phyloP scores from a whole-genome alignment of 768 basidiomycete species.

The Xerocomus spinulosus region DNA sequence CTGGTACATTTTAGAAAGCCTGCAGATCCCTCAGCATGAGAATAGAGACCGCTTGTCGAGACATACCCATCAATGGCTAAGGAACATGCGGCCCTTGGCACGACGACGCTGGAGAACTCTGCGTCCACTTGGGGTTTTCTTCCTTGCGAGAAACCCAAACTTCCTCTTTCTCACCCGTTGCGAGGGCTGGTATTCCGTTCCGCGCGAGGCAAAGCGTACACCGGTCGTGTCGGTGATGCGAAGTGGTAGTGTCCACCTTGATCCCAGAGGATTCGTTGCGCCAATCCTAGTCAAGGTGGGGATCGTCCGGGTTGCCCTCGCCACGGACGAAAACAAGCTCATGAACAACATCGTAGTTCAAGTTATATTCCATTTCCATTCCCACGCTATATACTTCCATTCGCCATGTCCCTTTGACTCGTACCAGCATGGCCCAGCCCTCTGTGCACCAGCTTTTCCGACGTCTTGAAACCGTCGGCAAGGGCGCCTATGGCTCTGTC shows the following conservation, averaged over 20 bases:
- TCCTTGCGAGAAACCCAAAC: conserved; percentile 83
- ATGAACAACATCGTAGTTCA: conserved; percentile 8
- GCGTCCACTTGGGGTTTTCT: conserved; percentile 62
- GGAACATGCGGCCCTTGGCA: conserved; percentile 71
- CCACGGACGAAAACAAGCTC: conserved; percentile 18
- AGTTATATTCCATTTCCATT: conserved; percentile 1
- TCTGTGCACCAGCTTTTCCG: conserved; percentile 77
- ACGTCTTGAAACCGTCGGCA: conserved; percentile 89
- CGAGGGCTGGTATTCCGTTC: conserved; percentile 95
- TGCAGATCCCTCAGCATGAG: neutral
- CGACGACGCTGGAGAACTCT: conserved; percentile 67
- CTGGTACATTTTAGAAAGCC: neutral
- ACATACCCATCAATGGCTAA: conserved; percentile 61
- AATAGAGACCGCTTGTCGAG: neutral
- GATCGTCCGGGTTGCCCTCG: conserved; percentile 21
- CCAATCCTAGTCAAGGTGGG: conserved; percentile 13
- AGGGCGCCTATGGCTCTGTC: conserved; percentile 94
- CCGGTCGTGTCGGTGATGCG: conserved; percentile 15
- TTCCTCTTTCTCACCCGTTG: conserved; percentile 90
- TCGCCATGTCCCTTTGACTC: neutral
- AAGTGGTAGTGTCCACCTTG: conserved; percentile 21
- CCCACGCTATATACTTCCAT: conserved; percentile 13
- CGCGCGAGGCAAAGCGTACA: conserved; percentile 60
- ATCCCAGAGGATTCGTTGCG: conserved; percentile 15
- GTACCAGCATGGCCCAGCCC: conserved; percentile 39